These are phyloP conservation scores for Lentinula boryana DNA, from an alignment of 768 basidiomycete genomes.

Conservation along the genomic window DNA sequence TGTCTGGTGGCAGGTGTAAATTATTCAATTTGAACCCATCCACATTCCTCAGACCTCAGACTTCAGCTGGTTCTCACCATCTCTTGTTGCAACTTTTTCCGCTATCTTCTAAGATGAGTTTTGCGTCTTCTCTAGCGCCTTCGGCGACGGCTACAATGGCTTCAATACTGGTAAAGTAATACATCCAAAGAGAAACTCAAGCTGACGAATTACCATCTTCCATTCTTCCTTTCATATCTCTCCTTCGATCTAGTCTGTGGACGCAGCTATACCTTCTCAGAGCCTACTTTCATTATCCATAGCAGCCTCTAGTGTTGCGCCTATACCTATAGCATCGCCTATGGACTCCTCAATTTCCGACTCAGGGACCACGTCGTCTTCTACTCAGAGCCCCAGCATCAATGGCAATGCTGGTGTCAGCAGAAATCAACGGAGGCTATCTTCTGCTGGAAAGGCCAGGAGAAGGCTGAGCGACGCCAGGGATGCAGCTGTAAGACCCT, in stretches of 20 bases:
- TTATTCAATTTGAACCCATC: neutral
- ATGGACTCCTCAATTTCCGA: neutral
- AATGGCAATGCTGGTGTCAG: conserved; percentile 12
- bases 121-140: neutral
- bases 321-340: conserved; percentile 30
- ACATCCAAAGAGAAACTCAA: neutral
- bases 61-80: neutral
- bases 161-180: neutral
- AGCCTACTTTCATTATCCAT: conserved; percentile 69
- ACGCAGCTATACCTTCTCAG: neutral
- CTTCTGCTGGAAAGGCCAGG: conserved; percentile 64
- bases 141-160: neutral
- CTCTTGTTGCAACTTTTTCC: neutral
- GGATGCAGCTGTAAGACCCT: conserved; percentile 69
- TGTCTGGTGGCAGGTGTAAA: neutral
- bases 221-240: neutral
- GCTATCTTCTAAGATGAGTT: neutral
- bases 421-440: conserved; percentile 62
- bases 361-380: neutral
- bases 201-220: neutral
- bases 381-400: neutral
- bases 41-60: neutral
- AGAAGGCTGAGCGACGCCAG: conserved; percentile 74
- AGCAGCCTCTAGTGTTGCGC: conserved; percentile 45
- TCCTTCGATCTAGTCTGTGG: neutral